Percentiles rank a stretch among this genome's conserved stretches.
phyloP scores from a whole-genome alignment of 208 protist species.

The Leishmania aethiopica region DNA sequence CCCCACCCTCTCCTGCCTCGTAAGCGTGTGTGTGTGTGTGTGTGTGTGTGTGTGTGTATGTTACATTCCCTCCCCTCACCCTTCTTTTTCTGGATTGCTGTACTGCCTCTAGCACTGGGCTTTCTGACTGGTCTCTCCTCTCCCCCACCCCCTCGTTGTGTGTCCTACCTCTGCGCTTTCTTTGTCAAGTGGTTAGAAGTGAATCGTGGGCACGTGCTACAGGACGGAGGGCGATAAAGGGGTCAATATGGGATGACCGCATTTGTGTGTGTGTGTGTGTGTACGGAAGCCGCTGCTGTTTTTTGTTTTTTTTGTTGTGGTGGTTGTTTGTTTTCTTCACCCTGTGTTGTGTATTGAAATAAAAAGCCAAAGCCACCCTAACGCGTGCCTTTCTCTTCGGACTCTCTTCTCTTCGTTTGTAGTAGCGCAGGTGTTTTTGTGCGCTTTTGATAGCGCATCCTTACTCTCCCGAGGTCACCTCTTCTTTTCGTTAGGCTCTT shows the following conservation, averaged over 20 bases:
- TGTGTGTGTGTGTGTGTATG: not conserved
- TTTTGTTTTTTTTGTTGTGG: not conserved
- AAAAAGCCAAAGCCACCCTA: not conserved
- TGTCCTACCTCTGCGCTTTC: not conserved
- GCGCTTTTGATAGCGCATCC: not conserved
- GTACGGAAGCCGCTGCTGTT: not conserved
- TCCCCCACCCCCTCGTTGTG: not conserved
- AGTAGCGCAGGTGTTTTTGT: not conserved
- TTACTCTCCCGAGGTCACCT: not conserved
- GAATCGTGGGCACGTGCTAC: not conserved
- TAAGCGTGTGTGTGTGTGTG: no score
- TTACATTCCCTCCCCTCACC: not conserved
- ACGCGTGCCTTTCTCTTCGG: not conserved
- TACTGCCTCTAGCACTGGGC: not conserved
- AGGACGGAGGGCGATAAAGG: not conserved
- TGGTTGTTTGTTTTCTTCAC: not conserved
- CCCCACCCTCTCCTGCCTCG: not conserved
- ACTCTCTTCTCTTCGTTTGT: not conserved
- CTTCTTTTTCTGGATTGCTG: conserved; percentile 8
- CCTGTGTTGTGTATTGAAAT: not conserved
- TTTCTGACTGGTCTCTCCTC: not conserved
- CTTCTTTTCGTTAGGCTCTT: not conserved
- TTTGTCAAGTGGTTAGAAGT: not conserved
- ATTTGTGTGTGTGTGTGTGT: not conserved
- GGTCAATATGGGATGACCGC: not conserved